Base-by-base conservation (phyloP, 2,329 filamentous ascomycete species). In the Diaporthe vexans region DNA sequence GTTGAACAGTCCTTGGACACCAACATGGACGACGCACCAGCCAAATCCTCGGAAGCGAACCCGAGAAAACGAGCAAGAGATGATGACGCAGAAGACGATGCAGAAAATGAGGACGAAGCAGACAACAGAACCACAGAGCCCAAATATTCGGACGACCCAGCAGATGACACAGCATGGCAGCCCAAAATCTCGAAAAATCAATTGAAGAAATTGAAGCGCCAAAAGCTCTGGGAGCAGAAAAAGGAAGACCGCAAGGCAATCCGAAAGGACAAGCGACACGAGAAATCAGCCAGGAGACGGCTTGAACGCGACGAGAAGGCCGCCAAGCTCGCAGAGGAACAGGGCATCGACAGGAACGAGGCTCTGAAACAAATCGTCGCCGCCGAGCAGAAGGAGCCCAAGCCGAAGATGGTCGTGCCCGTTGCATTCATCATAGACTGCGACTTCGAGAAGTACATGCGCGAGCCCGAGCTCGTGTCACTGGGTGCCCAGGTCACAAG, bases 391-490 rank as follows among this genome's bases (percentile, higher is more conserved):
- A 85, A 82, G 76, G 81, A 79, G 79, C 56, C 76, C 75, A 77
- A 79, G 76, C 78, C 76, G 72, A 77, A 70, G 59, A 77, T 85
- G 87, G 65, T 91, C 73, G 88, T 97, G 0, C 95, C 95, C 1
- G 85, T 98, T 29, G 91, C 94, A 0, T 86, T 99, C 77, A 88
- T 99, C 74, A 86, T 99, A 76, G 97, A 99, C 85, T 98, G 96
- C 84, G 92, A 94, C 77, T 99, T 97, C 81, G 95, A 99, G 82
- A 87, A 94, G 56, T 90, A 95, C 80, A 99, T 99, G 97, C 88
- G 88, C 68, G 94, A 96, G 51, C 93, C 94, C 78, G 97, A 99
- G 84, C 87, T 94, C 40, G 92, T 95, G 72, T 98, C 95, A 6
- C 88, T 99, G 17, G 91, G 91, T 1, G 91, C 92, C 73, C 97